Evolutionary conservation across 441 rosid species (phyloP).

Genomic region (Gossypium schwendimanii): DNA sequence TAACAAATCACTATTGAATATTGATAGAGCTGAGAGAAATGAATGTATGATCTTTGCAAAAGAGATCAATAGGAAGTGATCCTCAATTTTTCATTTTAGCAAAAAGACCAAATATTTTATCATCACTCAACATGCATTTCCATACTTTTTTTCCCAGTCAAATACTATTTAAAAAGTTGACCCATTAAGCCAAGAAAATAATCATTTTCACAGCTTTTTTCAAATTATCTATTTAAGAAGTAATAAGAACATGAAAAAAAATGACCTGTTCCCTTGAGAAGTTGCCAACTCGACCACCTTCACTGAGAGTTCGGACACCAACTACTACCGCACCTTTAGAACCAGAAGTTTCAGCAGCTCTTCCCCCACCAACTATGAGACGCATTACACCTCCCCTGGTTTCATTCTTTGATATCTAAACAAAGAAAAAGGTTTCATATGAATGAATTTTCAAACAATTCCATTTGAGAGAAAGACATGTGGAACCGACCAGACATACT

Average conservation of each 20-base stretch:
- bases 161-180: background rate
- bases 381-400: slow-evolving; percentile 96
- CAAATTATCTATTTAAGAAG: background rate
- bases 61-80: background rate
- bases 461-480: background rate
- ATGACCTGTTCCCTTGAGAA: slow-evolving; percentile 97
- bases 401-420: slow-evolving; percentile 74
- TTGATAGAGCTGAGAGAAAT: background rate
- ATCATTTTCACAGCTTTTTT: background rate
- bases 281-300: slow-evolving; percentile 98
- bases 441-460: slow-evolving; percentile 10
- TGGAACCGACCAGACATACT: background rate
- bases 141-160: background rate
- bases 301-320: slow-evolving; percentile 98
- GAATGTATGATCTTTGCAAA: background rate
- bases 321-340: slow-evolving; percentile 92
- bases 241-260: slow-evolving; percentile 8
- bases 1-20: background rate
- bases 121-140: background rate
- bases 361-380: slow-evolving; percentile 99
- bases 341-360: slow-evolving; percentile 80
- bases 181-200: background rate
- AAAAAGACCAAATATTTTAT: background rate
- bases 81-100: background rate
- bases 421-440: slow-evolving; percentile 9